Percentiles rank a stretch among this genome's conserved stretches.
Evolutionary conservation across 345 rosid species (phyloP).

Genomic region (Raphanus raphanistrum): DNA sequence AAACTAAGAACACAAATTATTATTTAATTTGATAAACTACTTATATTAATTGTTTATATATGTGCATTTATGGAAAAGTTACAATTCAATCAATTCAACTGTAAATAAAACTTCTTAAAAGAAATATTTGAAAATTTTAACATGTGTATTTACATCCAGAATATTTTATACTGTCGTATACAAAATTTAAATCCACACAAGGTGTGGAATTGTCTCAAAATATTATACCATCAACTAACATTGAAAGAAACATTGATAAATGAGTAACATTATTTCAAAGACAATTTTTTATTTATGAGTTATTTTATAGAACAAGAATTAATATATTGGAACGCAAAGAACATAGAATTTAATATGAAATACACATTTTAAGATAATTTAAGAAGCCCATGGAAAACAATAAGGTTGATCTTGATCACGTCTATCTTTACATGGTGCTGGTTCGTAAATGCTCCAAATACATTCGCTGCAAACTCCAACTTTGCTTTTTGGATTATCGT

Average conservation of each 20-base stretch:
- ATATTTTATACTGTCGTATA: neutral
- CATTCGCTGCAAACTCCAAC: slow-evolving; percentile 18
- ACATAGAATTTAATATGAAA: neutral
- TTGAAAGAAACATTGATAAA: neutral
- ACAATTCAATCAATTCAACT: neutral
- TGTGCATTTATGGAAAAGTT: neutral
- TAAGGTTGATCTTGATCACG: slow-evolving; percentile 12
- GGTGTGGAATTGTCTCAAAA: neutral
- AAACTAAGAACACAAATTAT: neutral
- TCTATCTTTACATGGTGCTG: slow-evolving; percentile 3
- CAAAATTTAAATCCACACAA: neutral
- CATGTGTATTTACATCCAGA: neutral
- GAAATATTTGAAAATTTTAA: too few relatives aligned
- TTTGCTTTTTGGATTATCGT: slow-evolving; percentile 2
- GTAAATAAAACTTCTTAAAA: neutral
- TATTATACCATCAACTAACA: neutral
- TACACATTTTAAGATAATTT: neutral
- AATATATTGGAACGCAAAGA: neutral
- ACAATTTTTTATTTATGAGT: neutral
- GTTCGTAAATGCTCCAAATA: slow-evolving; percentile 4
- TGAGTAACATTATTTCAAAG: neutral
- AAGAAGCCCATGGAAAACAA: slow-evolving; percentile 1
- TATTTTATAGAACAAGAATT: neutral
- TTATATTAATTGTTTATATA: too few relatives aligned
- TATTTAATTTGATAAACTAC: neutral